Conservation (phyloP, 805 yeast species). For the Pichia paraexigua region DNA sequence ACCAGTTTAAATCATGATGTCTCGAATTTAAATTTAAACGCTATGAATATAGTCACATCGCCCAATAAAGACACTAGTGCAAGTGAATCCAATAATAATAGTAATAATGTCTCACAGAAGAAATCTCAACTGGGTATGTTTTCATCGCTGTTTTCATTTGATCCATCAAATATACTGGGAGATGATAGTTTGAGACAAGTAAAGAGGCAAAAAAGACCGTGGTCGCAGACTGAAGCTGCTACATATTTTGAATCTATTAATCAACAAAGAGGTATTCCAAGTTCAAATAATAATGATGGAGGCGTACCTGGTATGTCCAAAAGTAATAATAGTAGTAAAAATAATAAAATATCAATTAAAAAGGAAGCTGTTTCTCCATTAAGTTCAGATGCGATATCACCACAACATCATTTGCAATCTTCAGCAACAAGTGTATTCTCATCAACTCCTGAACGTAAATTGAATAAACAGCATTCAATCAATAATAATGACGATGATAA, state of each 20-base stretch:
- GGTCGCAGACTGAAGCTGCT: constrained; percentile 24
- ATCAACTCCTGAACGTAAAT: constrained; percentile 26
- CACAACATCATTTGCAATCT: constrained; percentile 23
- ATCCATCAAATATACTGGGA: constrained; percentile 11
- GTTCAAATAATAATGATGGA: constrained; percentile 5
- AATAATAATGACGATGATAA: background rate
- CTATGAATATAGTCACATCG: background rate
- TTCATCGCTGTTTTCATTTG: constrained; percentile 7
- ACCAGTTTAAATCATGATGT: background rate
- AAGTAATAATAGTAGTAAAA: background rate
- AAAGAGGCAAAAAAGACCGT: constrained; percentile 28
- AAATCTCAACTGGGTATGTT: constrained; percentile 5
- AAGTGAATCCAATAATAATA: background rate
- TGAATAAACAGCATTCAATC: background rate
- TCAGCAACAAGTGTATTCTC: constrained; percentile 26
- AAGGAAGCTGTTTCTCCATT: constrained; percentile 26
- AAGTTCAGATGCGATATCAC: constrained; percentile 27
- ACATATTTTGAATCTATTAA: constrained; percentile 21
- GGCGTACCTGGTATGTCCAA: background rate
- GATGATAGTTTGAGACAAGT: constrained; percentile 12
- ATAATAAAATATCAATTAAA: constrained; percentile 11
- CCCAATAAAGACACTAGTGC: background rate
- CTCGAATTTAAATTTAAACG: background rate
- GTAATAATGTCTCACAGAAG: background rate
- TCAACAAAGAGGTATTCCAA: constrained; percentile 17